Conservation (phyloP, 768 basidiomycete species). For the Lepiota venenata region DNA sequence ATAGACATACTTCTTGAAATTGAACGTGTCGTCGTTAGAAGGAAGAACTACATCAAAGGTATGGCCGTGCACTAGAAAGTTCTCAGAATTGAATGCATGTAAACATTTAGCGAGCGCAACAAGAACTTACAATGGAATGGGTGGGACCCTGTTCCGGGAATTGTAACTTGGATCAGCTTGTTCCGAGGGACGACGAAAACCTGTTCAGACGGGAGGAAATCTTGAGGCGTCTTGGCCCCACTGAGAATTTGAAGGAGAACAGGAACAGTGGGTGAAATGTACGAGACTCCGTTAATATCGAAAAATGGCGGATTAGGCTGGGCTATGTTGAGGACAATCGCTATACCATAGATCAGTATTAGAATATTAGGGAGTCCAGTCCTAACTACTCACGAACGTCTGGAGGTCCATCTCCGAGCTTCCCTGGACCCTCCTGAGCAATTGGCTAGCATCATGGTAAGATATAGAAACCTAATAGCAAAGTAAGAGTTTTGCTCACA, state of each 20-base stretch:
- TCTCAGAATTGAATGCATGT: background rate
- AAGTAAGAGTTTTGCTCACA: background rate
- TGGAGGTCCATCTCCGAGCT: constrained; percentile 8
- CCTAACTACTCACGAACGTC: background rate
- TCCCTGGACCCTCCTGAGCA: constrained; percentile 1
- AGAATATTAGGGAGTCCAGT: no score
- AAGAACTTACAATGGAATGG: constrained; percentile 9
- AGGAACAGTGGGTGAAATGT: constrained; percentile 1
- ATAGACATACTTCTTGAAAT: constrained; percentile 9
- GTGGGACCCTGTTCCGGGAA: constrained; percentile 5
- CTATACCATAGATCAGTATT: background rate
- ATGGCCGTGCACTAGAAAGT: constrained; percentile 21
- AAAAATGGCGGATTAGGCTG: constrained; percentile 8
- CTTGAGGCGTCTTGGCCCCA: constrained; percentile 1
- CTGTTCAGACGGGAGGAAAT: constrained; percentile 6
- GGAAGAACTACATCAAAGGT: constrained; percentile 22
- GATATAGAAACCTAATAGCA: background rate
- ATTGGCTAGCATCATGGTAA: constrained; percentile 16
- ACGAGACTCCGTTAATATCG: constrained; percentile 8
- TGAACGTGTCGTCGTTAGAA: constrained; percentile 5
- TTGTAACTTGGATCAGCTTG: constrained; percentile 4
- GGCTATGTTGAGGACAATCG: background rate
- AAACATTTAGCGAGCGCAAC: background rate
- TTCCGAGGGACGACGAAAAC: constrained; percentile 7
- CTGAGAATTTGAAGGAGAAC: constrained; percentile 11